Percentiles rank a stretch among this genome's conserved stretches.
Evolutionary conservation across 805 yeast species (phyloP).

Genomic region (Myxozyma neotropica): DNA sequence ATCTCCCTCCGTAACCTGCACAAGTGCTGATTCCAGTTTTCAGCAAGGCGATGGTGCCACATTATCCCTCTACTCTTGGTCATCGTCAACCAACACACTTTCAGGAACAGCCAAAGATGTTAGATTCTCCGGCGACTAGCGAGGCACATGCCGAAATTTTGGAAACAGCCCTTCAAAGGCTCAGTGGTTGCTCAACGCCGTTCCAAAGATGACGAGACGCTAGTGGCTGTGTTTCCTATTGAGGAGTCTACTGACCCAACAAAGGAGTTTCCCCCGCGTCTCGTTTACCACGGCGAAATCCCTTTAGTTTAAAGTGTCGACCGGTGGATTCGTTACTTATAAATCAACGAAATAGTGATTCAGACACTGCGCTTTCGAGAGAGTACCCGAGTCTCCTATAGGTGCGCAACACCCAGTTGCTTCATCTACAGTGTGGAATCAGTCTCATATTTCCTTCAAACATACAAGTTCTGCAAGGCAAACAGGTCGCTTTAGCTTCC

Average conservation of each 20-base stretch:
- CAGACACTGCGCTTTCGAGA: too few species aligned
- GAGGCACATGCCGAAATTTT: not conserved
- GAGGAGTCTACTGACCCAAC: not conserved
- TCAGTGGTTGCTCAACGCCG: too few species aligned
- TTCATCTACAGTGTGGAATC: too few species aligned
- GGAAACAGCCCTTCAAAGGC: not conserved
- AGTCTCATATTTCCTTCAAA: too few species aligned
- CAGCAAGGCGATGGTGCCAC: not conserved
- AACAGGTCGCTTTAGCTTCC: too few species aligned
- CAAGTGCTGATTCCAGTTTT: not conserved
- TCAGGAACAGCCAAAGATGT: not conserved
- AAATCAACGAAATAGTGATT: too few species aligned
- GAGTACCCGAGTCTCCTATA: too few species aligned
- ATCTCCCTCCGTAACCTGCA: too few species aligned
- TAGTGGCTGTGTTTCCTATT: not conserved
- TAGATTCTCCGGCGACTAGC: not conserved
- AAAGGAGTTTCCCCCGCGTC: not conserved
- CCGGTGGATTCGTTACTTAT: not conserved
- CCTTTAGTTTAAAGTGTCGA: not conserved
- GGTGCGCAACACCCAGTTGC: too few species aligned
- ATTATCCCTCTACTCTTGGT: not conserved
- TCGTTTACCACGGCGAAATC: not conserved
- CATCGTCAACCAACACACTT: not conserved
- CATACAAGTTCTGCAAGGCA: too few species aligned
- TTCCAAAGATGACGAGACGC: too few species aligned